Percentiles rank a stretch among this genome's conserved stretches.
Conservation (phyloP, 2,329 filamentous ascomycete species). For the Aspergillus sp. region DNA sequence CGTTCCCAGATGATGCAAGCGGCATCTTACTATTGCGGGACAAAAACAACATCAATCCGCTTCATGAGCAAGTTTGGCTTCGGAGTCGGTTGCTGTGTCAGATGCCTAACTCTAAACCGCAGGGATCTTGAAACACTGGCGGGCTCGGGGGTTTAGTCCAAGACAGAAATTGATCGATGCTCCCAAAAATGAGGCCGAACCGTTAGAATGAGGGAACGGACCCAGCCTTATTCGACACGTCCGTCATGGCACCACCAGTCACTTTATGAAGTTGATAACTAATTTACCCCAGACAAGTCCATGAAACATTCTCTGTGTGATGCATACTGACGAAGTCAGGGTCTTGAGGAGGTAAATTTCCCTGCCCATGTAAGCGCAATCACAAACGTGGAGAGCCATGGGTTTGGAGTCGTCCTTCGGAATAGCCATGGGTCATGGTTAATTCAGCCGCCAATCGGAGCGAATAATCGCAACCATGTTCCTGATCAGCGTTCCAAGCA, state of each 20-base stretch:
- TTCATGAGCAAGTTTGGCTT: background rate
- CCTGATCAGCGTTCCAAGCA: background rate
- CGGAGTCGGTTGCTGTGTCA: background rate
- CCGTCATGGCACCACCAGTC: background rate
- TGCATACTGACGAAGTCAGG: background rate
- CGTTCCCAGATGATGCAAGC: background rate
- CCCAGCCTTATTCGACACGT: background rate
- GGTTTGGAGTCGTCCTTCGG: background rate
- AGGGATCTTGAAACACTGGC: background rate
- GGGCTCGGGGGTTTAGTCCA: background rate
- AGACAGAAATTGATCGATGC: background rate
- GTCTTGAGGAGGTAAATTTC: no score
- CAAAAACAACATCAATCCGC: background rate
- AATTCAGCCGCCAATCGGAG: background rate
- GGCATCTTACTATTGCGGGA: background rate
- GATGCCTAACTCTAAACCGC: background rate
- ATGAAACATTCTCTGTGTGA: background rate
- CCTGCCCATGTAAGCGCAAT: background rate
- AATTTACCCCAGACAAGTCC: background rate
- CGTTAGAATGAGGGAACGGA: background rate
- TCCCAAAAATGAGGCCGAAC: background rate
- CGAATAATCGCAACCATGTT: background rate
- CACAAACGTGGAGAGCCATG: background rate
- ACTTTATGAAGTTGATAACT: background rate
- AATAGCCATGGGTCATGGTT: background rate